These are phyloP conservation scores for Colletotrichum lini DNA, from an alignment of 2,329 filamentous ascomycete species.

Conservation along the genomic window DNA sequence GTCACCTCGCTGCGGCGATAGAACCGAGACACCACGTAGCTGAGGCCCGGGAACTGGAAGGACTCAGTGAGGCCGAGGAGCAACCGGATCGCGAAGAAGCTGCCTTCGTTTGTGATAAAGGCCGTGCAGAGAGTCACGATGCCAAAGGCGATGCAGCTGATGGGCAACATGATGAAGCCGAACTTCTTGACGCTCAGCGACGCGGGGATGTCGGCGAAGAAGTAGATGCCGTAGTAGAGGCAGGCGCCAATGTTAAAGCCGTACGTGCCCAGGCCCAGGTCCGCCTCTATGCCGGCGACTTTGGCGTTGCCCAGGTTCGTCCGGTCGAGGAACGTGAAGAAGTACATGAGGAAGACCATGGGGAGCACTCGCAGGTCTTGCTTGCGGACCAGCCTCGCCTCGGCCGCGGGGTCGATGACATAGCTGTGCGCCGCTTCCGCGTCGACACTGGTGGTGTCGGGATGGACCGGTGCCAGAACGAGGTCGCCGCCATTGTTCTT, in stretches of 20 bases:
- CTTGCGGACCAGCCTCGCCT: conserved; percentile 43
- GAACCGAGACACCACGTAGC: conserved; percentile 76
- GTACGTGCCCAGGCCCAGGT: conserved; percentile 58
- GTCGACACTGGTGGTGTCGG: conserved; percentile 27
- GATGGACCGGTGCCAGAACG: neutral
- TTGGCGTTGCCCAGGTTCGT: conserved; percentile 65
- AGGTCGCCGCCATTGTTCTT: neutral
- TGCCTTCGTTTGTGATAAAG: conserved; percentile 67
- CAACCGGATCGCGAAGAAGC: conserved; percentile 70
- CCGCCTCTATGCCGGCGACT: conserved; percentile 53
- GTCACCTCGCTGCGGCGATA: conserved; percentile 73
- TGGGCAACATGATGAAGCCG: conserved; percentile 44
- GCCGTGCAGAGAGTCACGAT: conserved; percentile 72
- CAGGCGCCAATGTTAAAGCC: conserved; percentile 44
- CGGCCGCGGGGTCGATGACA: conserved; percentile 42
- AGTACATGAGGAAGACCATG: conserved; percentile 70
- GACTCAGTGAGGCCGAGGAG: conserved; percentile 74
- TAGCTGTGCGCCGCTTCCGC: conserved; percentile 41
- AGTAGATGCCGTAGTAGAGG: conserved; percentile 45
- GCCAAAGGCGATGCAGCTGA: conserved; percentile 66
- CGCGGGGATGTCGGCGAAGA: conserved; percentile 44
- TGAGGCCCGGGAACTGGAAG: conserved; percentile 76
- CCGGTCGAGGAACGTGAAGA: conserved; percentile 69
- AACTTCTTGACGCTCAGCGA: conserved; percentile 44
- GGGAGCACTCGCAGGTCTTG: conserved; percentile 54